Conservation (phyloP, 331 rosid species). For the Acacia concinna region DNA sequence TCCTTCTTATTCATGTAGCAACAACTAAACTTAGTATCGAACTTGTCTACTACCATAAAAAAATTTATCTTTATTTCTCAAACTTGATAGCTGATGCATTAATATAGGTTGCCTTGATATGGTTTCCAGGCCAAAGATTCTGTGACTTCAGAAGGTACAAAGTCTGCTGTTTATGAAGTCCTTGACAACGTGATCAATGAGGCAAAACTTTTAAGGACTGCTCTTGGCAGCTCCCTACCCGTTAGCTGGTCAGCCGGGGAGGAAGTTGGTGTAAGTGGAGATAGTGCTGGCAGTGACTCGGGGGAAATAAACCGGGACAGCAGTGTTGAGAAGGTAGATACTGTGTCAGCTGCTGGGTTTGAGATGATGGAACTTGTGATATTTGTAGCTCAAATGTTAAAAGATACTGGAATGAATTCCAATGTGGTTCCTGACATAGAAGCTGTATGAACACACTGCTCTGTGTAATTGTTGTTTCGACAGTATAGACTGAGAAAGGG, state of each 20-base stretch:
- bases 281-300: slow-evolving; percentile 34
- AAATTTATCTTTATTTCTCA: slow-evolving; percentile 27
- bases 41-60: slow-evolving; percentile 18
- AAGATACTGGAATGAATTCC: slow-evolving; percentile 34
- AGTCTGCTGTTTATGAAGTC: slow-evolving; percentile 42
- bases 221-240: slow-evolving; percentile 92
- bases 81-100: slow-evolving; percentile 22
- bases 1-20: not conserved
- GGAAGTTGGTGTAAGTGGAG: slow-evolving; percentile 41
- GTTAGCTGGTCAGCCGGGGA: slow-evolving; percentile 80
- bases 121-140: slow-evolving; percentile 62
- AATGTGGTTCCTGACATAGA: slow-evolving; percentile 33
- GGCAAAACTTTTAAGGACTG: slow-evolving; percentile 84
- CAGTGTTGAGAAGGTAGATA: slow-evolving; percentile 60
- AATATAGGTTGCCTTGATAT: slow-evolving; percentile 24
- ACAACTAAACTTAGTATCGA: not conserved
- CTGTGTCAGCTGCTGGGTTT: slow-evolving; percentile 81
- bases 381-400: slow-evolving; percentile 67
- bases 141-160: slow-evolving; percentile 40
- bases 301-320: slow-evolving; percentile 34
- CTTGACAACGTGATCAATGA: slow-evolving; percentile 56
- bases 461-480: not conserved
- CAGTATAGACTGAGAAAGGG: not conserved
- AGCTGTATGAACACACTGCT: slow-evolving; percentile 24
- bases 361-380: slow-evolving; percentile 95